Conservation (phyloP, 306 rosid species). For the Mimosa bimucronata region DNA sequence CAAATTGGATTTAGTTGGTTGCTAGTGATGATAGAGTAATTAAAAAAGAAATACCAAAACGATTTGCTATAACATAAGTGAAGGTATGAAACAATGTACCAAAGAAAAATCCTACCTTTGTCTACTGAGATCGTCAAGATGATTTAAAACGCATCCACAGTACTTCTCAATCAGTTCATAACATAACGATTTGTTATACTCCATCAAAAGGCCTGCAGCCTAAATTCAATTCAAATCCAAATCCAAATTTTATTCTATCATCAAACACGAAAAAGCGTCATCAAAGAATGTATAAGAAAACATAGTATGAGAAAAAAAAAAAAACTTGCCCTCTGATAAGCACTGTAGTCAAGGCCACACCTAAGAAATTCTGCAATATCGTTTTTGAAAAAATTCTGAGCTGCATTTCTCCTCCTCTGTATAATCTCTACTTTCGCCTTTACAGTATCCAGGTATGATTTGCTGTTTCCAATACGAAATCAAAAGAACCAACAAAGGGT, state of each 20-base stretch:
- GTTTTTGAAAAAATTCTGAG: conserved; percentile 57
- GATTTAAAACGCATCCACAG: conserved; percentile 51
- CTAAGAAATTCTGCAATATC: conserved; percentile 72
- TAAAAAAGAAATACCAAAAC: too few relatives aligned
- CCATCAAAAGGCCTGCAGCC: conserved; percentile 65
- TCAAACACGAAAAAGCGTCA: not conserved
- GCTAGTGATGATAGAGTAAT: too few relatives aligned
- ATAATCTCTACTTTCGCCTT: conserved; percentile 56
- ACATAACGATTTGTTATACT: conserved; percentile 56
- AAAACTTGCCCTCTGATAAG: conserved; percentile 66
- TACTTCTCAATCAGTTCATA: conserved; percentile 60
- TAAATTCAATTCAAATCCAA: conserved; percentile 30
- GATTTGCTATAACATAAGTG: too few relatives aligned
- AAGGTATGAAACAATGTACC: not conserved
- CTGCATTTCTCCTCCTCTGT: conserved; percentile 56
- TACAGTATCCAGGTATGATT: conserved; percentile 47
- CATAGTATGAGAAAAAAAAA: conserved; percentile 26
- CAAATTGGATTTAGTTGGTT: too few relatives aligned
- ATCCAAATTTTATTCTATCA: not conserved
- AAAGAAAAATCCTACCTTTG: conserved; percentile 53
- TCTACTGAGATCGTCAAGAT: conserved; percentile 57
- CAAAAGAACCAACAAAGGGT: conserved; percentile 14
- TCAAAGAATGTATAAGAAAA: not conserved
- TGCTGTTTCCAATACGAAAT: conserved; percentile 46
- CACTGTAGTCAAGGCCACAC: conserved; percentile 55